Percentiles rank a stretch among this genome's conserved stretches.
phyloP scores from a whole-genome alignment of 2,329 filamentous ascomycete species.

The Tolypocladium paradoxum region DNA sequence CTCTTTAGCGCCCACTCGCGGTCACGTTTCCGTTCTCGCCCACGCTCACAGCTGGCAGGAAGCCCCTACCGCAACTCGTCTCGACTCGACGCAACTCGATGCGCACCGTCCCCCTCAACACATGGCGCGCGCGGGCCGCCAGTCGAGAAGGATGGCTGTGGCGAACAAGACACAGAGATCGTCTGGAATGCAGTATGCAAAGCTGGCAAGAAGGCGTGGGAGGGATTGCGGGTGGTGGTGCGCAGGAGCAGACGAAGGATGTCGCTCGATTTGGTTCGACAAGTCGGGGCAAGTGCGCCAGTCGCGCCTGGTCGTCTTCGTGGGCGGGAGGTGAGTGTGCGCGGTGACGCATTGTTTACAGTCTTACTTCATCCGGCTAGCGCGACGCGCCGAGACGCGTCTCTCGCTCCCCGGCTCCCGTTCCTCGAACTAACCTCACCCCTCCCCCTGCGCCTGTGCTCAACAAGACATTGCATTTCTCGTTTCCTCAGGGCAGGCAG shows the following conservation, averaged over 20 bases:
- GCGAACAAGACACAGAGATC: not conserved
- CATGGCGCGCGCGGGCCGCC: not conserved
- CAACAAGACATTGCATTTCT: constrained; percentile 9
- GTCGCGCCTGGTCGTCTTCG: constrained; percentile 7
- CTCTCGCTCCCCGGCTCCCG: constrained; percentile 7
- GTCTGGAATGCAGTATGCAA: not conserved
- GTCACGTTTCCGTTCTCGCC: not conserved
- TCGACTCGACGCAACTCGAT: constrained; percentile 1
- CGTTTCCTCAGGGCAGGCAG: not conserved
- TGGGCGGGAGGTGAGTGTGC: constrained; percentile 6
- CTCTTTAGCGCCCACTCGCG: not conserved
- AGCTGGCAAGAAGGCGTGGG: not conserved
- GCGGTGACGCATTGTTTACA: constrained; percentile 28
- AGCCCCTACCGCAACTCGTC: not conserved
- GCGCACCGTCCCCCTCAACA: constrained; percentile 1
- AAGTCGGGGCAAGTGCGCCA: constrained; percentile 5
- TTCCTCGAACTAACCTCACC: not conserved
- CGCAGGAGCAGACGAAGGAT: constrained; percentile 2
- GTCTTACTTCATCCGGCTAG: constrained; percentile 17
- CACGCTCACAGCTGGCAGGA: not conserved
- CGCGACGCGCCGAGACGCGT: constrained; percentile 22
- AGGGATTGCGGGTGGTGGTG: not conserved
- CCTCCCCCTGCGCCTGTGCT: not conserved
- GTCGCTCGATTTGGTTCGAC: constrained; percentile 5
- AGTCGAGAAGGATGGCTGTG: not conserved